Evolutionary conservation across 106 monocot species (phyloP).

Genomic region (Allium sativum): DNA sequence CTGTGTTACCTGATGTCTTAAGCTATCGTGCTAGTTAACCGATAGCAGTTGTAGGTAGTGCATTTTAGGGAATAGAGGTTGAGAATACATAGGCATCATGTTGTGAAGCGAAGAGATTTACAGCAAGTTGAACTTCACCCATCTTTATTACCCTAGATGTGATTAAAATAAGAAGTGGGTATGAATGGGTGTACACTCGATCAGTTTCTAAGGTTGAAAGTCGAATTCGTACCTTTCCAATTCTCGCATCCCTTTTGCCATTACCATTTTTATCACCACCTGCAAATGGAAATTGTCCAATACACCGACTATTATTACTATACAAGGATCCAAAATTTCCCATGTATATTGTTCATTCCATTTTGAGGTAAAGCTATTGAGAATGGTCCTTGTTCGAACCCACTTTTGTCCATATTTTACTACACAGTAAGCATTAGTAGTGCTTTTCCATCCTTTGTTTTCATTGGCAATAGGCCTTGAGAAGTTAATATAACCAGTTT

Average conservation of each 20-base stretch:
- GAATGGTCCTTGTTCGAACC: conserved; percentile 59
- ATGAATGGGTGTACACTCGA: conserved; percentile 53
- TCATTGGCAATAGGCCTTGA: conserved; percentile 43
- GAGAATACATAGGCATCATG: conserved; percentile 46
- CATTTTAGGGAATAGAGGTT: conserved; percentile 50
- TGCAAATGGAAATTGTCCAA: conserved; percentile 56
- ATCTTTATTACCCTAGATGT: conserved; percentile 58
- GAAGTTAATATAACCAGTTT: conserved; percentile 55
- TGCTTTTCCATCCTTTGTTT: conserved; percentile 33
- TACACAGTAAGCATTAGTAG: conserved; percentile 67
- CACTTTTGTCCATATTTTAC: conserved; percentile 77
- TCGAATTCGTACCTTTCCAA: conserved; percentile 68
- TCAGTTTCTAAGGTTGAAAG: conserved; percentile 61
- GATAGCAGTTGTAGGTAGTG: conserved; percentile 57
- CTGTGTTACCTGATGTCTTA: conserved; percentile 44
- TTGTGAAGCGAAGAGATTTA: conserved; percentile 36
- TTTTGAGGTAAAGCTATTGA: conserved; percentile 35
- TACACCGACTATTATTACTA: conserved; percentile 62
- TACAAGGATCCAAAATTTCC: conserved; percentile 70
- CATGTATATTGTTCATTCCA: conserved; percentile 84
- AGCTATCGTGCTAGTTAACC: conserved; percentile 41
- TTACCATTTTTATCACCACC: conserved; percentile 13
- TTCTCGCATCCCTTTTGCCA: conserved; percentile 26
- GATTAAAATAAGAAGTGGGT: conserved; percentile 45
- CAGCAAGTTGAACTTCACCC: conserved; percentile 65